Evolutionary conservation across 2,329 filamentous ascomycete species (phyloP), one percentile per base, ranked within the genome.

Genomic region (Purpureocillium lavendulum): DNA sequence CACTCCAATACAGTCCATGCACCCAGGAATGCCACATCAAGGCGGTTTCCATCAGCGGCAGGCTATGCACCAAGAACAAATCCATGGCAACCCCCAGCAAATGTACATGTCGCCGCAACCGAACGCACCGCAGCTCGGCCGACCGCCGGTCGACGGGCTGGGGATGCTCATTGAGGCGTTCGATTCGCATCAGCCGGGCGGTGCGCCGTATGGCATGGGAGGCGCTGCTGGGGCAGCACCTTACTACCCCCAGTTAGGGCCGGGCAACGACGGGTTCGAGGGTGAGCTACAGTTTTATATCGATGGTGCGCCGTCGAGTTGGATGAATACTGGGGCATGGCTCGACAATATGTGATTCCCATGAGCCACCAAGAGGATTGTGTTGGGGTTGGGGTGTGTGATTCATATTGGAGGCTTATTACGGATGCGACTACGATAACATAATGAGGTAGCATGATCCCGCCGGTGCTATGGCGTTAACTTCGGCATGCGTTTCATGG

Each of bases 181-280:
- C 10, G 56, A 63, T 38, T 58, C 58, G 29, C 38, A 52, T n/a
- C 53, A 52, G 6, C 43, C 49, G 8, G 39, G 35, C 18, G 34
- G 35, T 9, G 12, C 45, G 26, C 40, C 41, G 4, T 55, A 53
- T 36, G 30, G 31, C 9, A 26, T 40, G 13, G 33, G 26, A 2
- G 33, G 30, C 1, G 16, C 29, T 8, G 24, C 35, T 16, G 33
- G 7, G 9, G 12, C 35, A 4, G 16, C 30, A 12, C 17, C 35
- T 2, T 47, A 40, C 11, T 44, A 46, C 9, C 38, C 44, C 12
- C 44, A 40, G 29, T 50, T 64, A 4, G 54, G 52, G 3, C 57
- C 60, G n/a, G 49, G 55, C 7, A 61, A 61, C 33, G 69, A 72
- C 40, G 69, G 69, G 2, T 73, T 65, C 42, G 64, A 70, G 44